Percentiles rank a stretch among this genome's conserved stretches.
Evolutionary conservation across 192 early-diverging fungal genomes (phyloP).

Genomic region (Coemansia sp.): DNA sequence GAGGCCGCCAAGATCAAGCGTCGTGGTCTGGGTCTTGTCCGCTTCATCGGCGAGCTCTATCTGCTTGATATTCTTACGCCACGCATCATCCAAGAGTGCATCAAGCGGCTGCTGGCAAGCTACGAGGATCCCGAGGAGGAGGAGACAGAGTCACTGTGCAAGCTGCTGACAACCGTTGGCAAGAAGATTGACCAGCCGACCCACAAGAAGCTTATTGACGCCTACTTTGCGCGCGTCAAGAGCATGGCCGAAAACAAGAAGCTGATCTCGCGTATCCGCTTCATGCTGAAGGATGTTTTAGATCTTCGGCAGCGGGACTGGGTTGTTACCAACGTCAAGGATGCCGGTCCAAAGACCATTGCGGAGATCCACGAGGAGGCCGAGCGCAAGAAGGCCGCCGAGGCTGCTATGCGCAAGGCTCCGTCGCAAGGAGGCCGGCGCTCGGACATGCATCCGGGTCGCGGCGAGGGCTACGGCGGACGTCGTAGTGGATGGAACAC

Average conservation of each 20-base stretch:
- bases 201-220: slow-evolving; percentile 67
- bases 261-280: slow-evolving; percentile 86
- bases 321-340: slow-evolving; percentile 61
- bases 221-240: slow-evolving; percentile 83
- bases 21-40: slow-evolving; percentile 87
- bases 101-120: slow-evolving; percentile 75
- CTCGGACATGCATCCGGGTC: slow-evolving; percentile 59
- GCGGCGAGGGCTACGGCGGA: slow-evolving; percentile 61
- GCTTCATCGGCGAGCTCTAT: slow-evolving; percentile 97
- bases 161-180: slow-evolving; percentile 89
- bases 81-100: slow-evolving; percentile 94
- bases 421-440: slow-evolving; percentile 64
- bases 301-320: slow-evolving; percentile 79
- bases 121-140: slow-evolving; percentile 86
- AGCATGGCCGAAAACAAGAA: slow-evolving; percentile 69
- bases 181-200: slow-evolving; percentile 69
- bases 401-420: slow-evolving; percentile 66
- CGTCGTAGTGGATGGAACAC: slow-evolving; percentile 57
- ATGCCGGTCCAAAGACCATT: slow-evolving; percentile 84
- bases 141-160: slow-evolving; percentile 91
- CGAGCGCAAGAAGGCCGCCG: slow-evolving; percentile 71
- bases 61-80: slow-evolving; percentile 86
- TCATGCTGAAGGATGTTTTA: slow-evolving; percentile 88
- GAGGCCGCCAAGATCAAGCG: slow-evolving; percentile 90
- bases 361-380: slow-evolving; percentile 87